Percentiles rank a stretch among this genome's conserved stretches.
Conservation (phyloP, 2,329 filamentous ascomycete species). For the Fusarium sp. region DNA sequence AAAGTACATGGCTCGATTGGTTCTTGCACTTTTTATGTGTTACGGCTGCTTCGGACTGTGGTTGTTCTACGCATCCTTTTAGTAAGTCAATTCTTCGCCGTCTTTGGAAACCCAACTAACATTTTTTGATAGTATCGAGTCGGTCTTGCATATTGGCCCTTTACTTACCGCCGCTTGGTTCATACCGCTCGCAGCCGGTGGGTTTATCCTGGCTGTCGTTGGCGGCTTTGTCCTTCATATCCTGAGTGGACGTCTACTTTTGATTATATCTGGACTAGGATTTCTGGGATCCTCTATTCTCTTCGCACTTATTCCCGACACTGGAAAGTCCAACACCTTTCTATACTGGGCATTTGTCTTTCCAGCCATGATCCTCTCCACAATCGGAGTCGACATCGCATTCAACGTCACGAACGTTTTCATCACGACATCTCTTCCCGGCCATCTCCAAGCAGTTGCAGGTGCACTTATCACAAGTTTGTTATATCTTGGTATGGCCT, state of each 20-base stretch:
- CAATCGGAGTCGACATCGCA: constrained; percentile 79
- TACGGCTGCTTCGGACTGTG: constrained; percentile 78
- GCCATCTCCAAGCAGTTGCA: constrained; percentile 75
- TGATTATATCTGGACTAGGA: constrained; percentile 71
- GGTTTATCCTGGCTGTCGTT: constrained; percentile 70
- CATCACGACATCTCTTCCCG: constrained; percentile 78
- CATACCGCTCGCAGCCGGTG: constrained; percentile 74
- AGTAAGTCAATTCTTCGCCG: constrained; percentile 55
- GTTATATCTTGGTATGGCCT: constrained; percentile 77
- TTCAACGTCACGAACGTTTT: constrained; percentile 83
- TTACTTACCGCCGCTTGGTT: constrained; percentile 77
- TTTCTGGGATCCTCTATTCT: constrained; percentile 70
- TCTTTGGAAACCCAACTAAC: neutral
- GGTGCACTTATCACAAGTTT: constrained; percentile 70
- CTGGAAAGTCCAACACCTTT: constrained; percentile 51
- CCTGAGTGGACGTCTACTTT: constrained; percentile 71
- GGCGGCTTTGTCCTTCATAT: constrained; percentile 77
- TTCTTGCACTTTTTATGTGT: constrained; percentile 70
- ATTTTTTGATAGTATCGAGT: constrained; percentile 62
- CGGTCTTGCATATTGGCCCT: constrained; percentile 68
- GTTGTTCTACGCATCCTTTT: constrained; percentile 76
- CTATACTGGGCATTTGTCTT: constrained; percentile 81
- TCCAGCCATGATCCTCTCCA: constrained; percentile 75
- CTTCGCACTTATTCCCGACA: constrained; percentile 71
- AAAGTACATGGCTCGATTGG: constrained; percentile 74